A percentile compares a stretch with the other conserved stretches of the same genome.
These are phyloP conservation scores for Claviceps citrina DNA, from an alignment of 2,329 filamentous ascomycete genomes.

Conservation along the genomic window DNA sequence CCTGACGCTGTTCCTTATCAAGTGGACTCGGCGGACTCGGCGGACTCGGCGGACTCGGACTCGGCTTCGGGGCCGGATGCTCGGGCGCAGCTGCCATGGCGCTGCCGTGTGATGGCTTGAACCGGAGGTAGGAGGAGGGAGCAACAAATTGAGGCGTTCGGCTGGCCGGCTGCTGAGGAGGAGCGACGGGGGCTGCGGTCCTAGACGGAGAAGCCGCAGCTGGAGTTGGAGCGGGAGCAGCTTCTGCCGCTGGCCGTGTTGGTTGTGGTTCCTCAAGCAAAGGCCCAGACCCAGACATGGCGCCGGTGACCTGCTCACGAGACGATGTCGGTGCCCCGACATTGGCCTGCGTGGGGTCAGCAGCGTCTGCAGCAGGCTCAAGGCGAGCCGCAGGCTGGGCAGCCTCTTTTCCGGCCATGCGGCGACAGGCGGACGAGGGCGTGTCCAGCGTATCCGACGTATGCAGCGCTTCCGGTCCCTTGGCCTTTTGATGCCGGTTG, in stretches of 20 bases:
- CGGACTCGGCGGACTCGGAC: constrained; percentile 10
- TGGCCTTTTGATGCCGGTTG: not conserved
- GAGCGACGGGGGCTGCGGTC: constrained; percentile 1
- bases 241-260: constrained; percentile 1
- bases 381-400: constrained; percentile 5
- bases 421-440: not conserved
- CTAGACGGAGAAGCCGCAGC: not conserved
- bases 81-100: constrained; percentile 17
- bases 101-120: constrained; percentile 20
- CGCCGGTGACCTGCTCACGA: constrained; percentile 9
- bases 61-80: constrained; percentile 8
- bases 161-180: constrained; percentile 9
- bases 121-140: constrained; percentile 43
- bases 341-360: constrained; percentile 9
- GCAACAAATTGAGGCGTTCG: constrained; percentile 40
- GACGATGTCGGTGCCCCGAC: constrained; percentile 6
- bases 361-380: constrained; percentile 1
- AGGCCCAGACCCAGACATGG: constrained; percentile 6
- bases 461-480: no score
- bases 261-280: constrained; percentile 1
- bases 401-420: constrained; percentile 8
- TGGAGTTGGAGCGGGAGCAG: not conserved
- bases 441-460: not conserved
- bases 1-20: constrained; percentile 64
- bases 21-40: constrained; percentile 46